Evolutionary conservation across 352 stramenopile species (phyloP).

Genomic region (Phytopythium oedochilum): DNA sequence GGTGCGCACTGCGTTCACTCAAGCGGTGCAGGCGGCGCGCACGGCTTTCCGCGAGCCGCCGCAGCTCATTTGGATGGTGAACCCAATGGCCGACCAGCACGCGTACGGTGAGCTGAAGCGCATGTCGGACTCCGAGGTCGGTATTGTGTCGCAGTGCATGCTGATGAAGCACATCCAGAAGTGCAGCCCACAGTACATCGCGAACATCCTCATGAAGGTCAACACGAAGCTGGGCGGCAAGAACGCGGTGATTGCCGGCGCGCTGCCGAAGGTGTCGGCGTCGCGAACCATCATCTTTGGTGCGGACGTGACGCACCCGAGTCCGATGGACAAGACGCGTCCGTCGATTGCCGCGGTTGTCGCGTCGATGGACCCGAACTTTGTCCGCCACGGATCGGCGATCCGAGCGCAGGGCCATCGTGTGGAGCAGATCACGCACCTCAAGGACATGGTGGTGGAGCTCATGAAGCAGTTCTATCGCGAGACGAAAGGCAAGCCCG

Average conservation of each 20-base stretch:
- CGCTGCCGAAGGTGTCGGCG: constrained; percentile 35
- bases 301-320: constrained; percentile 81
- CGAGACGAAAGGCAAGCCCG: constrained; percentile 44
- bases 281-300: constrained; percentile 76
- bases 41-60: constrained; percentile 20
- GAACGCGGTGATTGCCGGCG: constrained; percentile 47
- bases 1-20: constrained; percentile 33
- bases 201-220: constrained; percentile 77
- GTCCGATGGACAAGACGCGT: constrained; percentile 60
- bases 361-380: constrained; percentile 71
- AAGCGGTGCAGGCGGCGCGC: constrained; percentile 28
- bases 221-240: constrained; percentile 73
- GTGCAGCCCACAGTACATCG: constrained; percentile 59
- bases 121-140: constrained; percentile 64
- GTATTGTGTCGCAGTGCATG: constrained; percentile 79
- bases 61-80: constrained; percentile 64
- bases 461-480: constrained; percentile 74
- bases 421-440: constrained; percentile 68
- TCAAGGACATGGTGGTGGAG: constrained; percentile 61
- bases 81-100: constrained; percentile 30
- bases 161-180: constrained; percentile 55
- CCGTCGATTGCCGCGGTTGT: constrained; percentile 81
- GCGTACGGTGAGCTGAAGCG: constrained; percentile 71
- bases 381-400: constrained; percentile 55
- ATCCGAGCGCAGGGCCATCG: constrained; percentile 73